Percentiles rank a stretch among this genome's conserved stretches.
phyloP scores from a whole-genome alignment of 305 asterid genomes.

The Fraxinus floribunda region DNA sequence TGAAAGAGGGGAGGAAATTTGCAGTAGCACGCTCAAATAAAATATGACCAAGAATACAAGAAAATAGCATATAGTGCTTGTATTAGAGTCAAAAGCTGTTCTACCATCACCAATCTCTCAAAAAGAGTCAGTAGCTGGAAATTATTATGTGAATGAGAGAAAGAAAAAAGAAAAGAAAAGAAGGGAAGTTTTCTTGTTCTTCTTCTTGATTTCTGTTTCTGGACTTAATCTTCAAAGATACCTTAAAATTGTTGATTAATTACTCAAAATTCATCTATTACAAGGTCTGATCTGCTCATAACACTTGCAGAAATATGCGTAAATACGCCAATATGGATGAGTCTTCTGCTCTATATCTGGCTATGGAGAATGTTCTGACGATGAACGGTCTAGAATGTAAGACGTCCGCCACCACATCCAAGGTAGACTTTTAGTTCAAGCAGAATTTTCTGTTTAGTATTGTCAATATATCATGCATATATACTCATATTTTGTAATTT shows the following conservation, averaged over 20 bases:
- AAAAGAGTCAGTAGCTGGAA: background rate
- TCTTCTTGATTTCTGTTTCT: background rate
- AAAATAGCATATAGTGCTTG: constrained; percentile 6
- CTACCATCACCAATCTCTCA: background rate
- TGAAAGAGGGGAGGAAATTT: background rate
- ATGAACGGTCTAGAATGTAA: constrained; percentile 93
- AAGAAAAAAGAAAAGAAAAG: background rate
- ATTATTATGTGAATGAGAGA: background rate
- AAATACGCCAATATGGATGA: constrained; percentile 53
- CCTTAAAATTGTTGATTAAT: background rate
- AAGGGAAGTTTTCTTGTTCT: background rate
- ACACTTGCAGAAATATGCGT: constrained; percentile 62
- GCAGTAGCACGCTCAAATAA: constrained; percentile 14
- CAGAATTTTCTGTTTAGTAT: background rate
- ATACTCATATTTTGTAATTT: background rate
- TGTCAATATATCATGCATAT: background rate
- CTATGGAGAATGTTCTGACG: constrained; percentile 61
- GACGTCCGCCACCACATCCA: constrained; percentile 83
- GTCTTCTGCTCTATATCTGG: constrained; percentile 53
- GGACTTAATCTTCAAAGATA: constrained; percentile 4
- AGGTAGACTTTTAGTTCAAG: constrained; percentile 50
- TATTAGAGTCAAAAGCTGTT: background rate
- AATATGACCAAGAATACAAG: background rate
- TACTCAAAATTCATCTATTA: background rate
- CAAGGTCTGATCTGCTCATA: constrained; percentile 18